A percentile compares a stretch with the other conserved stretches of the same genome.
Evolutionary conservation across 768 basidiomycete genomes (phyloP).

Genomic region (Mycena amicta): DNA sequence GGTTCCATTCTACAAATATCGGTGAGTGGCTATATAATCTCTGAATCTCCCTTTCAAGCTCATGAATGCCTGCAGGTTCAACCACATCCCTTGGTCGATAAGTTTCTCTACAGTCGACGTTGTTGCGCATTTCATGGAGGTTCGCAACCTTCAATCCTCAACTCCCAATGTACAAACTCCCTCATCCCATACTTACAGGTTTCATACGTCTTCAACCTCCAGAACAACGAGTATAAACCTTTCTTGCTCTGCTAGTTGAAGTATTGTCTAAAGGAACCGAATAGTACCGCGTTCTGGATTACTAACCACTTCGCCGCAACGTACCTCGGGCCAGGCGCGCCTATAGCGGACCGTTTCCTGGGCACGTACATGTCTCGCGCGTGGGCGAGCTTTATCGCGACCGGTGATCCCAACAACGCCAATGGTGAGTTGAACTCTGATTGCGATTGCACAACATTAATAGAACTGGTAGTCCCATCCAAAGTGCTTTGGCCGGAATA

Average conservation of each 20-base stretch:
- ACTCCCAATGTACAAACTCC: not conserved
- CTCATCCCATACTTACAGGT: constrained; percentile 2
- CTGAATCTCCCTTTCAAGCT: not conserved
- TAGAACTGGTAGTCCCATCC: constrained; percentile 2
- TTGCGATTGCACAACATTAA: not conserved
- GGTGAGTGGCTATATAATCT: not conserved
- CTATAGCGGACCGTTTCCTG: constrained; percentile 20
- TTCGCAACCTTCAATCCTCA: not conserved
- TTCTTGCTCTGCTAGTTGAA: no score
- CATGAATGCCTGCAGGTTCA: constrained; percentile 6
- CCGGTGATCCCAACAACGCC: constrained; percentile 21
- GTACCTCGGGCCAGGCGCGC: constrained; percentile 12
- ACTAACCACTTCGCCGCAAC: constrained; percentile 21
- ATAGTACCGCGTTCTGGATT: constrained; percentile 20
- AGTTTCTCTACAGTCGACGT: constrained; percentile 7
- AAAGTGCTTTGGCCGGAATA: constrained; percentile 18
- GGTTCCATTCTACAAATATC: constrained; percentile 20
- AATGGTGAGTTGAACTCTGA: constrained; percentile 4
- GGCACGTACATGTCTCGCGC: constrained; percentile 17
- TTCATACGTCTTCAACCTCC: constrained; percentile 18
- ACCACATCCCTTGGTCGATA: constrained; percentile 16
- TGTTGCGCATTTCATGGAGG: constrained; percentile 20
- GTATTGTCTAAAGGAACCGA: no score
- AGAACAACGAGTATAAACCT: constrained; percentile 23
- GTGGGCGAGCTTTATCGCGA: constrained; percentile 22